phyloP scores from a whole-genome alignment of 768 basidiomycete species.

The Tulasnella sp. region DNA sequence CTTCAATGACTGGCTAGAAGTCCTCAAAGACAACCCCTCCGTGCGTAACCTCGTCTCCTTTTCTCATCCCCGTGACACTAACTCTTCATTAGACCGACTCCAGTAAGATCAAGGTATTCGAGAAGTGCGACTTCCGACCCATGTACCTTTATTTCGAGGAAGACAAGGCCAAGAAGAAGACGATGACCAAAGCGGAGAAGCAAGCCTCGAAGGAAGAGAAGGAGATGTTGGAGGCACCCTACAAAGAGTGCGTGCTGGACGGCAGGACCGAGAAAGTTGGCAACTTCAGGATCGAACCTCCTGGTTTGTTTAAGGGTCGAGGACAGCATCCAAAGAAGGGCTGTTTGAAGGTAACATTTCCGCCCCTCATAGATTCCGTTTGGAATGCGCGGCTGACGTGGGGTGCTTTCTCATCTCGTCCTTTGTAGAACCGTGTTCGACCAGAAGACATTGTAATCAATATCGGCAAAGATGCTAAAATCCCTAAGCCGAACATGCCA shows the following conservation, averaged over 20 bases:
- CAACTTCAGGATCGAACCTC: conserved; percentile 97
- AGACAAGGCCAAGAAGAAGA: conserved; percentile 90
- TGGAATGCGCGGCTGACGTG: too few relatives aligned
- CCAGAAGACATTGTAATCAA: conserved; percentile 97
- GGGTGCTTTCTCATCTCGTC: conserved; percentile 6
- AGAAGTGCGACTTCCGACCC: conserved; percentile 83
- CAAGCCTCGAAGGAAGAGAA: conserved; percentile 80
- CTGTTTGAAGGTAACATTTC: conserved; percentile 61
- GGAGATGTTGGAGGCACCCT: conserved; percentile 76
- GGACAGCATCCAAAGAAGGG: conserved; percentile 99
- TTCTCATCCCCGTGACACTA: background rate
- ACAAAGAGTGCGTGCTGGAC: conserved; percentile 78
- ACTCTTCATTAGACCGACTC: conserved; percentile 35
- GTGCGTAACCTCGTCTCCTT: conserved; percentile 38
- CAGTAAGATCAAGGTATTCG: conserved; percentile 63
- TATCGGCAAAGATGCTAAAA: conserved; percentile 63
- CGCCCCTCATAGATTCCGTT: conserved; percentile 50
- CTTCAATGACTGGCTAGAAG: conserved; percentile 76
- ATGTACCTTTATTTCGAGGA: conserved; percentile 89
- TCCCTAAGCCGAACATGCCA: conserved; percentile 83
- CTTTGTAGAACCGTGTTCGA: conserved; percentile 62
- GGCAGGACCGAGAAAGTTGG: conserved; percentile 97
- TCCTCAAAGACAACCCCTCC: conserved; percentile 73
- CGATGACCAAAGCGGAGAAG: conserved; percentile 75
- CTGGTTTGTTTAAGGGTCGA: conserved; percentile 94